These are phyloP conservation scores for Peribolospora baueri DNA, from an alignment of 768 basidiomycete genomes.

Conservation along the genomic window DNA sequence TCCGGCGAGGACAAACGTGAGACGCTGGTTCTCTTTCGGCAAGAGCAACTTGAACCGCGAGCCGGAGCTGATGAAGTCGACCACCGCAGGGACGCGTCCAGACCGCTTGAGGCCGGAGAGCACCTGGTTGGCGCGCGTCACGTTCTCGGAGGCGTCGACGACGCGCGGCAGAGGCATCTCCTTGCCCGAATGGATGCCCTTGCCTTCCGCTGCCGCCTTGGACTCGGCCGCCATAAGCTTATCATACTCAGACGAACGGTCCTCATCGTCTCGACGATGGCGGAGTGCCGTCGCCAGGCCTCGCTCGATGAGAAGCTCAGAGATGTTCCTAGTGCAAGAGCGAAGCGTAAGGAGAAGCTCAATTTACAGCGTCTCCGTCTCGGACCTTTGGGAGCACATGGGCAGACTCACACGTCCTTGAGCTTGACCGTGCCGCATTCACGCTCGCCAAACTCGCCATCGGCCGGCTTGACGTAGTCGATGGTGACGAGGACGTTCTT, in stretches of 20 bases:
- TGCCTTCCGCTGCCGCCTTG: constrained; percentile 50
- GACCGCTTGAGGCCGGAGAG: constrained; percentile 73
- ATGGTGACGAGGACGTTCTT: constrained; percentile 38
- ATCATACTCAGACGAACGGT: constrained; percentile 39
- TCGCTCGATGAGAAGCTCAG: constrained; percentile 80
- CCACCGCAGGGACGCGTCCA: constrained; percentile 57
- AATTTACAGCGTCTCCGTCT: background rate
- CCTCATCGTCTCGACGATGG: constrained; percentile 84
- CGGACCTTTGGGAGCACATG: no score
- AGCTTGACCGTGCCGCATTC: constrained; percentile 54
- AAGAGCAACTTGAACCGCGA: constrained; percentile 88
- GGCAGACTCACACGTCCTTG: constrained; percentile 1
- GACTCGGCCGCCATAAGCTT: constrained; percentile 1
- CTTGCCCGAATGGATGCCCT: constrained; percentile 81
- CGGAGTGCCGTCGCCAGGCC: constrained; percentile 72
- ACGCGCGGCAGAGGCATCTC: constrained; percentile 55
- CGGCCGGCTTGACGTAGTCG: constrained; percentile 72
- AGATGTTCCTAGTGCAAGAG: constrained; percentile 42
- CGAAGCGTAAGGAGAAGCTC: background rate
- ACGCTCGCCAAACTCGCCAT: constrained; percentile 81
- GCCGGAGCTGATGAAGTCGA: constrained; percentile 81
- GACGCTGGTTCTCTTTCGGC: constrained; percentile 47
- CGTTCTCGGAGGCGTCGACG: constrained; percentile 70
- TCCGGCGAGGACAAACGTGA: constrained; percentile 77
- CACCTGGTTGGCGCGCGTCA: constrained; percentile 57